Evolutionary conservation across 192 early-diverging fungal genomes (phyloP).

Genomic region (Spizellomyces punctatus): DNA sequence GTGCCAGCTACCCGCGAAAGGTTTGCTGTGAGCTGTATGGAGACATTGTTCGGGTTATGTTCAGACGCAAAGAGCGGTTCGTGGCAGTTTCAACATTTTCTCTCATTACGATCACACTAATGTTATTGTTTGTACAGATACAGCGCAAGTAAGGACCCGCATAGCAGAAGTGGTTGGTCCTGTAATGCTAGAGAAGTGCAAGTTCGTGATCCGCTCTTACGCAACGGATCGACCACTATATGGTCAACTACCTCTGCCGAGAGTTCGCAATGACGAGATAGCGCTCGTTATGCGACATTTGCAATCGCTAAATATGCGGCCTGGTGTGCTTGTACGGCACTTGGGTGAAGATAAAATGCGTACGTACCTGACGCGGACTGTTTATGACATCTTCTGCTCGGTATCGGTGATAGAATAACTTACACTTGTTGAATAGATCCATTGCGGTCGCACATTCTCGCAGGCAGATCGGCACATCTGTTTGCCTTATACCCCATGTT

Average conservation of each 20-base stretch:
- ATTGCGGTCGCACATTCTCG: slow-evolving; percentile 54
- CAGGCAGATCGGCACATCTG: slow-evolving; percentile 62
- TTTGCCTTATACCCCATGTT: slow-evolving; percentile 72
- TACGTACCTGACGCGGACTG: slow-evolving; percentile 23
- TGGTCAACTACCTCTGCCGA: slow-evolving; percentile 72
- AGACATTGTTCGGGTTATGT: slow-evolving; percentile 67
- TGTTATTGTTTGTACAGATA: slow-evolving; percentile 31
- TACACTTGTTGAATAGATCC: slow-evolving; percentile 36
- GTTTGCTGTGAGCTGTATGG: slow-evolving; percentile 68
- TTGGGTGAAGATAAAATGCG: slow-evolving; percentile 44
- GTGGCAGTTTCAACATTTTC: background rate
- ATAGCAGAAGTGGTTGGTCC: slow-evolving; percentile 66
- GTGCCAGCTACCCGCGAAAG: slow-evolving; percentile 63
- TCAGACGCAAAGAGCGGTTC: slow-evolving; percentile 48
- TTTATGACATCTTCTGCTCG: background rate
- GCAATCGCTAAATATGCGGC: slow-evolving; percentile 49
- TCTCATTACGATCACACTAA: background rate
- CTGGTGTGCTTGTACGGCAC: slow-evolving; percentile 41
- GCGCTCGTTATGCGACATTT: slow-evolving; percentile 54
- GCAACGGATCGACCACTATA: slow-evolving; percentile 65
- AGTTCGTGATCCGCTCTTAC: slow-evolving; percentile 59
- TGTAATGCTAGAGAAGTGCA: slow-evolving; percentile 65
- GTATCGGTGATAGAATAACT: background rate
- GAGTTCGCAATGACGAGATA: slow-evolving; percentile 66
- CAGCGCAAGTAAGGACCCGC: slow-evolving; percentile 49